These are phyloP conservation scores for Eurotiales sp. DNA, from an alignment of 2,329 filamentous ascomycete genomes.

Conservation along the genomic window DNA sequence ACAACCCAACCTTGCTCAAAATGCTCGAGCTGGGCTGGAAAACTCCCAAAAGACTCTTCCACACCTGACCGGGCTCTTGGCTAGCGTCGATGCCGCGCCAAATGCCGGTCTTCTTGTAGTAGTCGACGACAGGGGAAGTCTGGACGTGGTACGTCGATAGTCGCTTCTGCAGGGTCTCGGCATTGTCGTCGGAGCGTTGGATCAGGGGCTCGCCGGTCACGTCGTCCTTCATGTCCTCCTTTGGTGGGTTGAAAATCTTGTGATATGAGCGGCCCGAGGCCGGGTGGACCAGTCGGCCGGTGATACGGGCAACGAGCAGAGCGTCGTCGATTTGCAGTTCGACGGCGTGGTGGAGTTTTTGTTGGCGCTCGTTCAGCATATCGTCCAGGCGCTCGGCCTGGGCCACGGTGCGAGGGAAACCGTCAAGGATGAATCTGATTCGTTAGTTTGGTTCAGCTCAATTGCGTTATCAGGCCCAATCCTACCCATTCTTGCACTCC, in stretches of 20 bases:
- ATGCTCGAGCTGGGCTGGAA: constrained; percentile 53
- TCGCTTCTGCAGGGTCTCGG: constrained; percentile 91
- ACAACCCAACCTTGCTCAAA: constrained; percentile 53
- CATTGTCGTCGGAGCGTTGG: constrained; percentile 96
- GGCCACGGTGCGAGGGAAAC: constrained; percentile 93
- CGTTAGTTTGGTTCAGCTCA: not conserved
- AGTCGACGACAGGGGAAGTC: constrained; percentile 85
- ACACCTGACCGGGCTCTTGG: constrained; percentile 92
- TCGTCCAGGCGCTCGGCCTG: constrained; percentile 92
- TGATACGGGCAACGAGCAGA: constrained; percentile 92
- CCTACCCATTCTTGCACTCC: constrained; percentile 91
- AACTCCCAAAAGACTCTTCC: constrained; percentile 84
- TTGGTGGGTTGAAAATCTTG: constrained; percentile 98
- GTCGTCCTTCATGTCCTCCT: constrained; percentile 91
- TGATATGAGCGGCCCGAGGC: constrained; percentile 96
- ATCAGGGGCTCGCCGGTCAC: constrained; percentile 93
- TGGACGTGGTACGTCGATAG: constrained; percentile 90
- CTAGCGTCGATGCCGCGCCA: constrained; percentile 94
- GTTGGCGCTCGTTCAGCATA: constrained; percentile 75
- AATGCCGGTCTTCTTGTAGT: constrained; percentile 97
- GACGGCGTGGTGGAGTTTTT: constrained; percentile 88
- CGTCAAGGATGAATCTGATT: constrained; percentile 92
- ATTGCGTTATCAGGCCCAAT: not conserved
- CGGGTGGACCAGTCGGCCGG: constrained; percentile 90
- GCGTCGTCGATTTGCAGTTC: constrained; percentile 96